These are phyloP conservation scores for Neonectria coccinea DNA, from an alignment of 2,329 filamentous ascomycete species.

Conservation along the genomic window DNA sequence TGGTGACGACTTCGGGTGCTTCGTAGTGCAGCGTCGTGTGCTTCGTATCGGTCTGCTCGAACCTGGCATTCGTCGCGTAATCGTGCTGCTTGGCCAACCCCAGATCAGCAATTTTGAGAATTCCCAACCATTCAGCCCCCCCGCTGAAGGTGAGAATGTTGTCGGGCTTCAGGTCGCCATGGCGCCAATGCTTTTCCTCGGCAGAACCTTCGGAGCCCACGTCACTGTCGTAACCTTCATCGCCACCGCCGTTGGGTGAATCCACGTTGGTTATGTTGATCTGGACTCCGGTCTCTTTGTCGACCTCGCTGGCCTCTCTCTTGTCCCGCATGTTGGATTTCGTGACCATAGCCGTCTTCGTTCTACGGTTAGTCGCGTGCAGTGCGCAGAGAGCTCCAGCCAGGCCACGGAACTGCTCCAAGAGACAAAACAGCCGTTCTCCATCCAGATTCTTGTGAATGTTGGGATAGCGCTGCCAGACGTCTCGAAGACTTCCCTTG, in stretches of 20 bases:
- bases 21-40: conserved; percentile 33
- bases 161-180: conserved; percentile 34
- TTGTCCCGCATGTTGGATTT: not conserved
- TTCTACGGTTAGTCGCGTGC: conserved; percentile 11
- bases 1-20: conserved; percentile 30
- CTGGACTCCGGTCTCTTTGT: not conserved
- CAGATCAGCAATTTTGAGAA: conserved; percentile 31
- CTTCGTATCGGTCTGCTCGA: conserved; percentile 13
- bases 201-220: not conserved
- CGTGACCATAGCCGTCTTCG: not conserved
- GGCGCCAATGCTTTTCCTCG: conserved; percentile 23
- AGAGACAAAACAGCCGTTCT: conserved; percentile 12
- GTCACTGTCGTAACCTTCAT: conserved; percentile 4
- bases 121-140: conserved; percentile 19
- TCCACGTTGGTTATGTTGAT: not conserved
- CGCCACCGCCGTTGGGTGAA: not conserved
- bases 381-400: conserved; percentile 25
- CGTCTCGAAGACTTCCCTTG: conserved; percentile 29
- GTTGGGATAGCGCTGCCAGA: conserved; percentile 13
- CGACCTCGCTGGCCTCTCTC: not conserved
- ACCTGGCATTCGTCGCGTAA: conserved; percentile 12
- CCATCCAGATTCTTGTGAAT: not conserved
- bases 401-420: conserved; percentile 29
- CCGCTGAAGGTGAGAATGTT: conserved; percentile 31
- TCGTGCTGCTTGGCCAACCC: conserved; percentile 32